A percentile compares a stretch with the other conserved stretches of the same genome.
Conservation (phyloP, 2,329 filamentous ascomycete genomes). For the Lasiodiplodia citricola region DNA sequence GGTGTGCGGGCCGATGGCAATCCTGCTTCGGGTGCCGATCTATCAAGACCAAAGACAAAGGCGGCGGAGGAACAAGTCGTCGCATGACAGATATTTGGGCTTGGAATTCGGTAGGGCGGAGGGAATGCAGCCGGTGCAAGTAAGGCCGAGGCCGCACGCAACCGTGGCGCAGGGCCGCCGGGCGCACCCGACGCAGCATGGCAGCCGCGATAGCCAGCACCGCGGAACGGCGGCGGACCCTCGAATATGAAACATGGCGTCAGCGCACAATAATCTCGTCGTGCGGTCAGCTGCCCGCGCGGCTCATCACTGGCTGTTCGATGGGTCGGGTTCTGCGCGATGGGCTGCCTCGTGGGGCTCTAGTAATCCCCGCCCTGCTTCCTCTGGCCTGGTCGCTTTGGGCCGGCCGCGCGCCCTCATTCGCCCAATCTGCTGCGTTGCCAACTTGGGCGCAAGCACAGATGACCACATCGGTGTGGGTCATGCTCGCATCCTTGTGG, state of each 20-base stretch:
- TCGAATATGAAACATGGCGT: constrained; percentile 9
- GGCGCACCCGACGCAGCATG: background rate
- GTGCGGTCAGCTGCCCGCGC: constrained; percentile 13
- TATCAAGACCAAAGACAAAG: background rate
- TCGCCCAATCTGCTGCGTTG: background rate
- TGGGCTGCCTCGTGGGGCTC: background rate
- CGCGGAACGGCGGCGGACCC: background rate
- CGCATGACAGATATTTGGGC: background rate
- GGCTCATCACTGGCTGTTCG: background rate
- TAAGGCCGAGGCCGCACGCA: background rate
- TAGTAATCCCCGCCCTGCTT: background rate
- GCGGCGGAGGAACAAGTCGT: background rate
- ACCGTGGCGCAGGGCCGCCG: background rate
- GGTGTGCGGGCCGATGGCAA: background rate
- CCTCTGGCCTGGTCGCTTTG: background rate
- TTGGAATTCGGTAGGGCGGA: background rate
- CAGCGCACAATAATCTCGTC: background rate
- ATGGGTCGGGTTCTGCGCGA: background rate
- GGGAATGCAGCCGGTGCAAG: background rate
- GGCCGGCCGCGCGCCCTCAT: background rate
- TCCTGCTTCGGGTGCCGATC: constrained; percentile 1
- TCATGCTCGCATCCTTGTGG: constrained; percentile 21
- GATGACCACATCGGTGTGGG: constrained; percentile 13
- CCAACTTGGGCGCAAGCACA: constrained; percentile 15
- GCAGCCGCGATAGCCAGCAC: background rate